Base-by-base conservation (phyloP, 139 green algal genomes). In the Spirogloea muscicola region DNA sequence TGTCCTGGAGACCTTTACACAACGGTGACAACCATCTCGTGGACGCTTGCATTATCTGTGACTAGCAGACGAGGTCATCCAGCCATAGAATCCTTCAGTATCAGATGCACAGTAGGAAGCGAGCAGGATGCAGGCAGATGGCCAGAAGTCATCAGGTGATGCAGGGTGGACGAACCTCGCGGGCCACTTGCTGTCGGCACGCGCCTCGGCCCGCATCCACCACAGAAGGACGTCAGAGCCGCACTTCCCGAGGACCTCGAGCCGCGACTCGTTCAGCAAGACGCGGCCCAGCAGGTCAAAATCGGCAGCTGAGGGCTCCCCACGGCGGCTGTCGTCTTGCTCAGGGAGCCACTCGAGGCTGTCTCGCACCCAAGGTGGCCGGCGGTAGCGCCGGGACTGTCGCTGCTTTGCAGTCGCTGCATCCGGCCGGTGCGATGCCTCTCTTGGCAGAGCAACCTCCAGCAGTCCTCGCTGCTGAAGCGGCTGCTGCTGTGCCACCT, bases 161-260 rank as follows among this genome's bases (percentile, higher is more conserved):
- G 21, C 31, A 38, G 18, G 55, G 36, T 10, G 42, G 29, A 42
- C 44, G 27, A 2, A 77, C 68, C 52, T 41, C 31, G 55, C 3
- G 5, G 41, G 43, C 36, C 57, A 77, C 51, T 64, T 69, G 36
- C 69, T 58, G 34, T 77, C 69, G 21, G 31, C 9, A 3, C 55
- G 55, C 18, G 69, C 69, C 37, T 77, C 69, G 16, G 57, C 69
- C 34, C 57, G 36, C 38, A 72, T 27, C 69, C 69, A 77, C 69
- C 69, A 77, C 60, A 33, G 55, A 6, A 77, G 55, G 18, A 77
- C 36, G 59, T 69, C 33, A 2, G 9, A n/a, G 25, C 69, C 69
- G 46, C 69, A 77, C 3, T 31, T n/a, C 16, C 69, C 69, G 18
- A 77, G 33, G 34, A 39, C 37, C 55, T 60, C 27, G 7, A 77